phyloP scores from a whole-genome alignment of 2,329 filamentous ascomycete species.

The Fusarium sp. region DNA sequence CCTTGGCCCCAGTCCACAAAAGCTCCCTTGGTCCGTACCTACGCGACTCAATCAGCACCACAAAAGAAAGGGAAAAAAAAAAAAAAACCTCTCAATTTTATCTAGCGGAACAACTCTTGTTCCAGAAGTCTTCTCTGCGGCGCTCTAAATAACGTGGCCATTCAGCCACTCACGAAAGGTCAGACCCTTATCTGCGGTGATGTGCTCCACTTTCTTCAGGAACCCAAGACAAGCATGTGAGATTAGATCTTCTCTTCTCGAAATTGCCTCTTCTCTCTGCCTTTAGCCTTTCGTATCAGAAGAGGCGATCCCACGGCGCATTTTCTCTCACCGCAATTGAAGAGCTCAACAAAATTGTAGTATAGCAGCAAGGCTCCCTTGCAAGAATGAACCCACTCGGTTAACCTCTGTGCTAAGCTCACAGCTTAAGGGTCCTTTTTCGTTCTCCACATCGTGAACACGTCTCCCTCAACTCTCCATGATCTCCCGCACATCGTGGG shows the following conservation, averaged over 20 bases:
- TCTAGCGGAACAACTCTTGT: conserved; percentile 6
- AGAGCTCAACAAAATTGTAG: conserved; percentile 11
- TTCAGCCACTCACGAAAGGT: conserved; percentile 13
- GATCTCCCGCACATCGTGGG: conserved; percentile 39
- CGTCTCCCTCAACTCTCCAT: conserved; percentile 31
- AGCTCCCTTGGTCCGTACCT: conserved; percentile 1
- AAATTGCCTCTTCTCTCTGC: neutral
- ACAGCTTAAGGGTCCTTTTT: conserved; percentile 9
- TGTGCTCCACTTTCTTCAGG: conserved; percentile 24
- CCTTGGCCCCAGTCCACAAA: conserved; percentile 1
- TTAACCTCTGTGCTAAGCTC: conserved; percentile 22
- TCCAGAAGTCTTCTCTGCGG: conserved; percentile 17
- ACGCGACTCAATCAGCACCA: neutral
- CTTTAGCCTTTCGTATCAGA: neutral
- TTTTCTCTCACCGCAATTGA: conserved; percentile 11
- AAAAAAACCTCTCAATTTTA: neutral
- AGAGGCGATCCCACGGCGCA: neutral
- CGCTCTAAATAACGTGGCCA: conserved; percentile 28
- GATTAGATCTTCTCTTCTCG: neutral
- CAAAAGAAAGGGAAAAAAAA: neutral
- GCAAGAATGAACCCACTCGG: neutral
- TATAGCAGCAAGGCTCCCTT: conserved; percentile 18
- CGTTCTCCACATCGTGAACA: conserved; percentile 17
- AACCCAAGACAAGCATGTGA: conserved; percentile 11
- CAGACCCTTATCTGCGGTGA: conserved; percentile 7